A percentile compares a stretch with the other conserved stretches of the same genome.
Evolutionary conservation across 1,284 basidiomycete species (phyloP).

Genomic region (Ceratobasidium sp.): DNA sequence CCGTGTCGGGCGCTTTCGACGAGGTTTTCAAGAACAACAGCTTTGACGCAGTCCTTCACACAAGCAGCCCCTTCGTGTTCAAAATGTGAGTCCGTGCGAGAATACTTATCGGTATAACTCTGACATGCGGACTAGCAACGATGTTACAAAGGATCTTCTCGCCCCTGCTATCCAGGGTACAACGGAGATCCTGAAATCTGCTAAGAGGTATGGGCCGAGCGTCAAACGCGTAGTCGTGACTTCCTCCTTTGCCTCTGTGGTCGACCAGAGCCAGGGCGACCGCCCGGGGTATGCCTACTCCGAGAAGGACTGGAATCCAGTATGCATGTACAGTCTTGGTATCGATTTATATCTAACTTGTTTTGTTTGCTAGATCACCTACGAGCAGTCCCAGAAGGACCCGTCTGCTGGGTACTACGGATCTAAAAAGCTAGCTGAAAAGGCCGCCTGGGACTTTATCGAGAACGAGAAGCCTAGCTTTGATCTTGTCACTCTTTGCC

Average conservation of each 20-base stretch:
- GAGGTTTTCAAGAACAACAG: conserved; percentile 40
- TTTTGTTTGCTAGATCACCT: conserved; percentile 27
- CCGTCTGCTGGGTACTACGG: conserved; percentile 48
- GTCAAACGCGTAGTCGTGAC: conserved; percentile 58
- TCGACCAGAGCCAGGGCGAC: conserved; percentile 45
- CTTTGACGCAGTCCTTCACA: conserved; percentile 44
- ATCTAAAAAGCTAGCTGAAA: conserved; percentile 51
- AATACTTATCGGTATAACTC: background rate
- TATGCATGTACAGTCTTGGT: conserved; percentile 56
- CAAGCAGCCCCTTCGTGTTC: conserved; percentile 39
- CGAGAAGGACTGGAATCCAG: conserved; percentile 53
- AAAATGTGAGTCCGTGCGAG: conserved; percentile 9
- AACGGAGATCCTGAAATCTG: conserved; percentile 54
- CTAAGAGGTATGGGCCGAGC: conserved; percentile 47
- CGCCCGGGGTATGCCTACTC: conserved; percentile 48
- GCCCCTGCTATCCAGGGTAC: conserved; percentile 60
- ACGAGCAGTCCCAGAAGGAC: conserved; percentile 27
- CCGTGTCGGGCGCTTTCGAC: conserved; percentile 44
- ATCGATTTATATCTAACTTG: conserved; percentile 46
- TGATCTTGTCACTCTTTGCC: conserved; percentile 44
- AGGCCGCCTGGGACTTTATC: conserved; percentile 46
- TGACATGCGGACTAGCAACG: background rate
- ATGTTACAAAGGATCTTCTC: conserved; percentile 51
- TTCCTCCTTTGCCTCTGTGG: conserved; percentile 55
- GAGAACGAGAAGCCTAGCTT: conserved; percentile 45